Evolutionary conservation across 2,329 filamentous ascomycete genomes (phyloP).

Genomic region (Epichloe sibirici): DNA sequence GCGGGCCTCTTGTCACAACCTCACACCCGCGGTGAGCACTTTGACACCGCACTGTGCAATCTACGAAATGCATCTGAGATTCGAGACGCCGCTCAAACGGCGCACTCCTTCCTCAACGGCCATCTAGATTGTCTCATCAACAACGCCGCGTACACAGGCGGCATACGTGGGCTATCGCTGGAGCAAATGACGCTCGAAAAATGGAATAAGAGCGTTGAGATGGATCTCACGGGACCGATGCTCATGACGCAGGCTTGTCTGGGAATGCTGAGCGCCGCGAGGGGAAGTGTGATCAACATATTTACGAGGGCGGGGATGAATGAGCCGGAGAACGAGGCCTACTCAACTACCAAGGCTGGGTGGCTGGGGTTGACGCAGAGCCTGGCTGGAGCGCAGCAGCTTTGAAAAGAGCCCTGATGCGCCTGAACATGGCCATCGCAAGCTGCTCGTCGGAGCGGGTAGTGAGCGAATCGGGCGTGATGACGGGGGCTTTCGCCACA

Average conservation of each 20-base stretch:
- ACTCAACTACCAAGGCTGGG: too few species aligned
- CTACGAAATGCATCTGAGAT: slow-evolving; percentile 21
- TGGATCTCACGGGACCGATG: slow-evolving; percentile 25
- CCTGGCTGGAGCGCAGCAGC: slow-evolving; percentile 13
- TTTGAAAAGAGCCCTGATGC: slow-evolving; percentile 23
- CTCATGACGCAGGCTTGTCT: slow-evolving; percentile 19
- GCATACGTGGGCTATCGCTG: slow-evolving; percentile 18
- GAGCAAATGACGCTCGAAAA: slow-evolving; percentile 22
- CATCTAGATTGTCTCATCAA: too few species aligned
- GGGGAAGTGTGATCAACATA: slow-evolving; percentile 30
- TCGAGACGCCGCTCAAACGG: slow-evolving; percentile 13
- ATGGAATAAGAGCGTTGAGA: slow-evolving; percentile 24
- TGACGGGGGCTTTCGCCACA: slow-evolving; percentile 19
- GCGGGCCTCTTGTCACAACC: slow-evolving; percentile 12
- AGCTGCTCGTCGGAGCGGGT: slow-evolving; percentile 29
- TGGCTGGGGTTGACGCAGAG: too few species aligned
- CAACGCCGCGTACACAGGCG: slow-evolving; percentile 20
- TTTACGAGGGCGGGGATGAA: slow-evolving; percentile 36
- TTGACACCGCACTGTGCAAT: slow-evolving; percentile 16
- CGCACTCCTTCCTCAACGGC: too few species aligned
- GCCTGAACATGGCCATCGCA: slow-evolving; percentile 27
- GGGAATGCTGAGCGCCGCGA: slow-evolving; percentile 12
- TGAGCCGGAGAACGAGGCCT: slow-evolving; percentile 22
- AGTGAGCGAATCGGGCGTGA: slow-evolving; percentile 32
- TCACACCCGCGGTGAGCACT: slow-evolving; percentile 7